Evolutionary conservation across 805 yeast genomes (phyloP), one percentile per base, ranked within the genome.

Genomic region (Lachancea sp.): DNA sequence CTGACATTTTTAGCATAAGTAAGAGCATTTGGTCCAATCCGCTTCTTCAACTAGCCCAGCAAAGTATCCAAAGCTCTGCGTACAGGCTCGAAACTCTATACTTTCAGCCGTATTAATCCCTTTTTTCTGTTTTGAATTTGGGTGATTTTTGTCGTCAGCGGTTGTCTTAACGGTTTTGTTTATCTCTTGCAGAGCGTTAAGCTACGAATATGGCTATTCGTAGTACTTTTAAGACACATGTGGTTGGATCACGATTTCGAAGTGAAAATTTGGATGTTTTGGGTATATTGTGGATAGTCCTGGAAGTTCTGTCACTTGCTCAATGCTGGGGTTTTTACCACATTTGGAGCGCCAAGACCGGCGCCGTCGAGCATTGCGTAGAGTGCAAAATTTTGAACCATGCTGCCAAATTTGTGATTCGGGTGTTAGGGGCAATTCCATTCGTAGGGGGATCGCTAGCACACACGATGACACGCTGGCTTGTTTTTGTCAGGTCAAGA

Each of bases 201-300:
- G 10, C 38, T n/a, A 18, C 17, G 18, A 31, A 13, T 17, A 30
- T 38, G 37, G 27, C 45, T 16, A 5, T 40, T 11, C 17, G 19
- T 13, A 33, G 38, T 32, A 38, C 42, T 18, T 16, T 46, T 12
- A 50, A 51, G 35, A 57, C 58, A 3, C 57, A 60, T 53, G 38
- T 62, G 30, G 34, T 56, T 7, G 66, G 66, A 0, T 31, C 53
- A 1, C 35, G 45, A 2, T 27, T 40, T 9, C 49, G 52, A 10
- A 16, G 54, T 4, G 30, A 46, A 17, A 26, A 38, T n/a, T 49
- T 52, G 51, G 38, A 38, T 3, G 16, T 45, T 29, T 43, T 26
- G 13, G 25, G 50, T 2, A 8, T 44, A 10, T 12, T 51, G 9
- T 45, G 40, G 25, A 12, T 47, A 0, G 13, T 38, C 10, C 16